Evolutionary conservation across 129 eudicot species (phyloP).

Genomic region (Flaveria trinervia): DNA sequence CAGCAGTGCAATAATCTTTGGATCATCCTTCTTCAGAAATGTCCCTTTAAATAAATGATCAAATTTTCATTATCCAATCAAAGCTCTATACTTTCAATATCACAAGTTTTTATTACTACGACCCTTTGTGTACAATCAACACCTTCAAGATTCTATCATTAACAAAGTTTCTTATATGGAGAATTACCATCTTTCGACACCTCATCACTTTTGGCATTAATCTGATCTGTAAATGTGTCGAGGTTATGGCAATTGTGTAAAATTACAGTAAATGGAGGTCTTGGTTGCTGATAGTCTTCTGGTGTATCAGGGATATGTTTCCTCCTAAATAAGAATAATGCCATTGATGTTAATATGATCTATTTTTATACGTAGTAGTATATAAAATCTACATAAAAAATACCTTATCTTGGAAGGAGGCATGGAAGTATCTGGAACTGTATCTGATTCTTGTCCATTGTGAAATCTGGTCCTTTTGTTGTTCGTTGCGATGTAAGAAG

Average conservation of each 20-base stretch:
- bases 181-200: conserved; percentile 56
- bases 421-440: conserved; percentile 42
- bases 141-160: conserved; percentile 18
- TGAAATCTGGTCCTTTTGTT: conserved; percentile 76
- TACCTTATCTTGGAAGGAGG: conserved; percentile 80
- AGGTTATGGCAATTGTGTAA: conserved; percentile 55
- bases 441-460: conserved; percentile 44
- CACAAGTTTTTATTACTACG: conserved; percentile 14
- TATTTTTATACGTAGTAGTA: neutral
- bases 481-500: conserved; percentile 53
- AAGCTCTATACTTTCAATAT: neutral
- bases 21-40: conserved; percentile 78
- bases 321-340: conserved; percentile 46
- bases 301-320: conserved; percentile 48
- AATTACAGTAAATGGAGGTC: conserved; percentile 70
- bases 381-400: conserved; percentile 3
- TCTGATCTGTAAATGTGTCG: conserved; percentile 36
- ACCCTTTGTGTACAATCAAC: conserved; percentile 23
- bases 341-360: conserved; percentile 22
- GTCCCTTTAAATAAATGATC: conserved; percentile 47
- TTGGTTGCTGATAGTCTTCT: conserved; percentile 50
- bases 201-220: conserved; percentile 36
- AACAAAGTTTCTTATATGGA: conserved; percentile 15
- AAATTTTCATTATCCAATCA: conserved; percentile 22
- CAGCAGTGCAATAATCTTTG: conserved; percentile 67